Base-by-base conservation (phyloP, 148 eudicot species). In the Arctostaphylos glauca region DNA sequence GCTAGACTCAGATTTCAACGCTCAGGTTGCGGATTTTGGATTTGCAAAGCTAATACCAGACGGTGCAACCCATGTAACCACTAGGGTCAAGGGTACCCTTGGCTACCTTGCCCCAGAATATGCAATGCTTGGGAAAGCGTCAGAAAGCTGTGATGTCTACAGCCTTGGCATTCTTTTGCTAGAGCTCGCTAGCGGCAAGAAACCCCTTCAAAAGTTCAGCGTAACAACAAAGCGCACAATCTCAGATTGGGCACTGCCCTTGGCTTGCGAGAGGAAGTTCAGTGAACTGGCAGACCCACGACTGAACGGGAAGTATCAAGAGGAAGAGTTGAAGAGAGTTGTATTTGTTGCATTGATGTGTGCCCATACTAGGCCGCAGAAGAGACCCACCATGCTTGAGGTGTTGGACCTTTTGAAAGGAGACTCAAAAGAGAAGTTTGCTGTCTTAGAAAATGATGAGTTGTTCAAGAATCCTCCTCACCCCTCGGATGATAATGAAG, bases 111-210 rank as follows among this genome's bases (percentile, higher is more conserved):
- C 95, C 76, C 95, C 95, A 43, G 95, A 92, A 83, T 89, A 92
- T 68, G 92, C 90, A 58, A 89, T 88, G 91, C 82, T 90, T 23
- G 95, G 92, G 75, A 84, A 96, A 84, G 93, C 98, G 58, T 90
- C 93, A 10, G 97, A 94, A 84, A 88, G 95, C 85, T 92, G 94
- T 68, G 97, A 94, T 85, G 94, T 93, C 50, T 94, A 90, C 88
- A 94, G 99, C 85, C 93, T 91, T 46, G 97, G 99, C 53, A 94
- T 96, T 76, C 97, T 96, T 58, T 83, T 94, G 81, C 91, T 96
- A 9, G 98, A 94, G 91, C 93, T 96, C 74, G 92, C 88, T 81
- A 96, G 88, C 62, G 98, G 99, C 56, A 92, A 87, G 85, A 89
- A 91, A 85, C 95, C 99, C 9, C 73, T 96, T 44, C 93, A 93